These are phyloP conservation scores for Saturnispora mendoncae DNA, from an alignment of 805 yeast species.

Conservation along the genomic window DNA sequence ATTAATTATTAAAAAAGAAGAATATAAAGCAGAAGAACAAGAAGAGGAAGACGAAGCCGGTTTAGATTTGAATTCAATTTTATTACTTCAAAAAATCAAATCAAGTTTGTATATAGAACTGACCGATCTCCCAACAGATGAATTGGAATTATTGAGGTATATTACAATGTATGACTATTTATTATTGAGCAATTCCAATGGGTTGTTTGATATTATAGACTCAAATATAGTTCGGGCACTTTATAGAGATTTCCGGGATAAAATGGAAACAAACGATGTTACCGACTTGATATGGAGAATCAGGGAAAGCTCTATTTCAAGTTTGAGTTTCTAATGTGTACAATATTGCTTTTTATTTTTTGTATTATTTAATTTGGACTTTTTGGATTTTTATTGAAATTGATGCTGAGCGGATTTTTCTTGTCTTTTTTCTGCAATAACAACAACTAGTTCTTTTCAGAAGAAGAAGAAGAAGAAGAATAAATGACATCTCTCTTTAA, in stretches of 20 bases:
- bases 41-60: conserved; percentile 5
- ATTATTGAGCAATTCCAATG: background rate
- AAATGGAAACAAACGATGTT: no score
- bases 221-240: background rate
- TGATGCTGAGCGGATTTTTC: background rate
- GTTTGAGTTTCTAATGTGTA: no score
- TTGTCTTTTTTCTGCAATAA: background rate
- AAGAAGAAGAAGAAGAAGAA: no score
- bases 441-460: no score
- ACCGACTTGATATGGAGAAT: no score
- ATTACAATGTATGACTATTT: background rate
- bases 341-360: no score
- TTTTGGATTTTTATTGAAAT: no score
- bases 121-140: background rate
- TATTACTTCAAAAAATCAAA: no score
- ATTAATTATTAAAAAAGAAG: no score
- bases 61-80: conserved; percentile 2
- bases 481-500: conserved; percentile 27
- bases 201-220: background rate
- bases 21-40: background rate
- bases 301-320: no score
- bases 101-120: background rate
- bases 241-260: no score
- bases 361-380: no score
- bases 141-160: background rate